Conservation (phyloP, 2,329 filamentous ascomycete genomes). For the Mollisia scopiformis region DNA sequence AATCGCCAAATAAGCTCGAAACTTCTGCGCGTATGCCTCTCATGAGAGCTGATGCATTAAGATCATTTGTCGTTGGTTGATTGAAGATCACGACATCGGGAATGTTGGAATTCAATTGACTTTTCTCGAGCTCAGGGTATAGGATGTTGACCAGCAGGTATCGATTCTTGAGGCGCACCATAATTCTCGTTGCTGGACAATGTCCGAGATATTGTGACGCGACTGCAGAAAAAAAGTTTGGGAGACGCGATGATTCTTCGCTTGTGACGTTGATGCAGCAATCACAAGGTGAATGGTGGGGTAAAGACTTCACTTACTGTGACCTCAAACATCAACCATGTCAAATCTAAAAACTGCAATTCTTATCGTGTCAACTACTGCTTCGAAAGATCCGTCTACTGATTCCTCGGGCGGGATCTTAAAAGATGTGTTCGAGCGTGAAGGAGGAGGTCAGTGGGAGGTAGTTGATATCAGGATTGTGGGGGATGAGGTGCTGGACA, state of each 20-base stretch:
- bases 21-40: slow-evolving; percentile 73
- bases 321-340: slow-evolving; percentile 37
- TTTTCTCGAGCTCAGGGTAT: slow-evolving; percentile 63
- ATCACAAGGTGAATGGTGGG: background rate
- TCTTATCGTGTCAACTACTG: slow-evolving; percentile 89
- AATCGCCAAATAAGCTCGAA: slow-evolving; percentile 81
- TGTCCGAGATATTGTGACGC: background rate
- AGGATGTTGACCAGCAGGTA: slow-evolving; percentile 95
- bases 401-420: slow-evolving; percentile 74
- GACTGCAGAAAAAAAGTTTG: slow-evolving; percentile 3
- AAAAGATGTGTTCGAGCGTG: slow-evolving; percentile 66
- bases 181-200: slow-evolving; percentile 40
- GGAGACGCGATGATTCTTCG: slow-evolving; percentile 19
- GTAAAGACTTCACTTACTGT: background rate
- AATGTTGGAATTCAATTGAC: slow-evolving; percentile 40
- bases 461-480: slow-evolving; percentile 75
- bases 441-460: slow-evolving; percentile 73
- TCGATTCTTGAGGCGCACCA: slow-evolving; percentile 96
- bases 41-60: slow-evolving; percentile 68
- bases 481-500: slow-evolving; percentile 72
- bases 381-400: slow-evolving; percentile 74
- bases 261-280: background rate
- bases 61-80: slow-evolving; percentile 73
- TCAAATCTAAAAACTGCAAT: slow-evolving; percentile 70
- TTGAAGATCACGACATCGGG: slow-evolving; percentile 73